Evolutionary conservation across 179 eudicot genomes (phyloP).

Genomic region (Amaranthus tricolor): DNA sequence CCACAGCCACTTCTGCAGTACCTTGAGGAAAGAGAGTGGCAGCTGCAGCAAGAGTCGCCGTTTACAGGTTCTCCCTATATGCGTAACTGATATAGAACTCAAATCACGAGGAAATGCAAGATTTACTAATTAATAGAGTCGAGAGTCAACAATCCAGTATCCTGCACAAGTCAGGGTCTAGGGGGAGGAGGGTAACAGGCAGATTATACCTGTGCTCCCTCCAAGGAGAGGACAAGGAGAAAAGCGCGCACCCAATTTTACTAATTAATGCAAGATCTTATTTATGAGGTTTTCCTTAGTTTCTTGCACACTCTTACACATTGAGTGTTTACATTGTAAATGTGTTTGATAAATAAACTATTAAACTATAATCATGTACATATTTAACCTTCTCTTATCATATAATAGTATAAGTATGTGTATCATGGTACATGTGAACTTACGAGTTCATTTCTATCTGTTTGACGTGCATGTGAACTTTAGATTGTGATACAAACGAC

Average conservation of each 20-base stretch:
- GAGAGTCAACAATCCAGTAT: too few species aligned
- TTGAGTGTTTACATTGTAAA: slow-evolving; percentile 12
- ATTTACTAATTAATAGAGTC: too few species aligned
- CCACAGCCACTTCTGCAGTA: slow-evolving; percentile 59
- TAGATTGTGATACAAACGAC: too few species aligned
- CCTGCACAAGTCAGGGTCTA: too few species aligned
- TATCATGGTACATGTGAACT: not conserved
- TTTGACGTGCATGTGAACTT: too few species aligned
- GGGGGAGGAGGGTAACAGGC: not conserved
- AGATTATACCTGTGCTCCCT: not conserved
- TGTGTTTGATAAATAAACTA: not conserved
- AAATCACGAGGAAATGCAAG: not conserved
- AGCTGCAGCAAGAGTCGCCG: slow-evolving; percentile 52
- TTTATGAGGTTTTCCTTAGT: not conserved
- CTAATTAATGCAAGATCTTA: not conserved
- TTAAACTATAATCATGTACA: slow-evolving; percentile 7
- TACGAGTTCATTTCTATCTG: not conserved
- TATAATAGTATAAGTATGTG: not conserved
- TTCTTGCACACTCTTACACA: not conserved
- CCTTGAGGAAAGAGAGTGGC: slow-evolving; percentile 78
- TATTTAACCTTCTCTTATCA: not conserved
- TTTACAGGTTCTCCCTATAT: slow-evolving; percentile 53
- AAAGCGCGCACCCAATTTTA: too few species aligned
- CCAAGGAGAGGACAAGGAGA: not conserved
- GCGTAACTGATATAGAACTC: slow-evolving; percentile 40